Evolutionary conservation across 2,329 filamentous ascomycete genomes (phyloP), one percentile per base, ranked within the genome.

Genomic region (Xylaria sp.): DNA sequence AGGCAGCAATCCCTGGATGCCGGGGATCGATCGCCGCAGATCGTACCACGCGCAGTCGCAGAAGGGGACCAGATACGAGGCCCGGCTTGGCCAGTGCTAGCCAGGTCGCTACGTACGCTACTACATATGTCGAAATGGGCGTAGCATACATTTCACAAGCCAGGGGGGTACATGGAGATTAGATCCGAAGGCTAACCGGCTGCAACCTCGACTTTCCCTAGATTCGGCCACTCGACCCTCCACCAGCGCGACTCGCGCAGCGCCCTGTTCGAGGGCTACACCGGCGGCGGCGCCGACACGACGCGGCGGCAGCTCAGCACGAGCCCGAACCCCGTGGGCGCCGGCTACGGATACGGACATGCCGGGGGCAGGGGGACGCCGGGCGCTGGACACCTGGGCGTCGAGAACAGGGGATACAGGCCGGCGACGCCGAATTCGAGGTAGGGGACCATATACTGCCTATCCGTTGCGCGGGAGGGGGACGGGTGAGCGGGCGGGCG

Each of bases 201-300:
- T n/a, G 9, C 16, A 19, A 22, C 4, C 16, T 56, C 43, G 40
- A 47, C 9, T 21, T n/a, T 34, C n/a, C 37, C 20, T 57, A 89
- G 88, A 77, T 90, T 90, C 72, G 80, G 84, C 64, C 75, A 80
- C 65, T 87, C 86, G 44, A 81, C 81, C 62, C 83, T 91, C 58
- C 88, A 91, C 72, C 88, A 91, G 77, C 82, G 88, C 76, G 80
- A 90, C 76, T 81, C 85, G 67, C 79, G 88, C 68, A 87, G 84
- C 69, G 86, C 86, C 62, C 84, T 92, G 60, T 92, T 92, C 74
- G 87, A 89, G 63, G 86, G 86, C 64, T 92, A 91, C 74, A 85
- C 81, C 60, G 81, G 81, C 63, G 76, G 77, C 66, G 78, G 76
- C 57, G 72, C 56, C 59, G 73, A 75, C 59, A 63, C 72, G 44